A percentile compares a stretch with the other conserved stretches of the same genome.
Evolutionary conservation across 441 rosid genomes (phyloP).

Genomic region (Pelargonium cotyledonis): DNA sequence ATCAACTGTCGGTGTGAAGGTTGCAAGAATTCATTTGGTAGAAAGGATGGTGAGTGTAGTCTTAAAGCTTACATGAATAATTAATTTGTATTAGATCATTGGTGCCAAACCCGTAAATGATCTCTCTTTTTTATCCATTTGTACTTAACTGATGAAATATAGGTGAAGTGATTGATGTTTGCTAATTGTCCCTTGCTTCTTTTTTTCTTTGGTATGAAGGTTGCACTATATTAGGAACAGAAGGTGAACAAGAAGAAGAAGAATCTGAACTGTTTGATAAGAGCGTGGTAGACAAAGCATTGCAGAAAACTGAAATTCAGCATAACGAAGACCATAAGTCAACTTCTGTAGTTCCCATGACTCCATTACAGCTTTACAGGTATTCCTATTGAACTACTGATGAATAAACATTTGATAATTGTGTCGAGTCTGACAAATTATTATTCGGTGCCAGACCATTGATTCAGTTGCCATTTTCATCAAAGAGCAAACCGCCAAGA

Average conservation of each 20-base stretch:
- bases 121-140: too few relatives aligned
- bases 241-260: slow-evolving; percentile 47
- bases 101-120: background rate
- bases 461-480: slow-evolving; percentile 56
- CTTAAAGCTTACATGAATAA: background rate
- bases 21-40: slow-evolving; percentile 85
- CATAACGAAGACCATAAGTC: slow-evolving; percentile 54
- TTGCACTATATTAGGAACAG: slow-evolving; percentile 19
- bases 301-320: slow-evolving; percentile 36
- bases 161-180: background rate
- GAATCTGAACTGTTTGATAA: slow-evolving; percentile 51
- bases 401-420: background rate
- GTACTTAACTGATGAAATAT: too few relatives aligned
- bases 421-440: background rate
- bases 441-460: slow-evolving; percentile 41
- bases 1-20: slow-evolving; percentile 96
- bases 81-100: background rate
- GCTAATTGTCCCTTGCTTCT: background rate
- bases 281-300: slow-evolving; percentile 29
- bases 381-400: slow-evolving; percentile 17
- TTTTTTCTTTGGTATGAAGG: background rate
- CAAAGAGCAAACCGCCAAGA: slow-evolving; percentile 59
- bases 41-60: slow-evolving; percentile 68
- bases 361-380: slow-evolving; percentile 69
- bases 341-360: slow-evolving; percentile 48